Evolutionary conservation across 2,329 filamentous ascomycete genomes (phyloP).

Genomic region (Clarireedia hainanense): DNA sequence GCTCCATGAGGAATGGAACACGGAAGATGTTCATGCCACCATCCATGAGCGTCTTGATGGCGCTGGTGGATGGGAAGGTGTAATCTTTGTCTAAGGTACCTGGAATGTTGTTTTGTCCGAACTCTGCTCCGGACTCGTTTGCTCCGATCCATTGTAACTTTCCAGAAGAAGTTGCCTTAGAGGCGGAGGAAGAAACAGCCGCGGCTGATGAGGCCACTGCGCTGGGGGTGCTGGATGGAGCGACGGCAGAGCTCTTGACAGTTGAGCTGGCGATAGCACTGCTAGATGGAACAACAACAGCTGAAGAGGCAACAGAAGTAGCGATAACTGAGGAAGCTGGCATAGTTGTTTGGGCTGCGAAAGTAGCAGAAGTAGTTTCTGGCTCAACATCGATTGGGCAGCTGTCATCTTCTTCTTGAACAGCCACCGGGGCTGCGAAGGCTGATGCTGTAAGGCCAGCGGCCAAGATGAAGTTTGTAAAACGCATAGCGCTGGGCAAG

Average conservation of each 20-base stretch:
- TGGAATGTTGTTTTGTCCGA: constrained; percentile 47
- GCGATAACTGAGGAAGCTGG: background rate
- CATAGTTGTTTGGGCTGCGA: background rate
- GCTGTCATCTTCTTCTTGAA: constrained; percentile 1
- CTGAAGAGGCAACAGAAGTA: background rate
- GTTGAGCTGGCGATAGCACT: background rate
- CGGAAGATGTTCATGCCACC: constrained; percentile 10
- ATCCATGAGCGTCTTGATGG: constrained; percentile 8
- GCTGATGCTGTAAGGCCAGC: constrained; percentile 7
- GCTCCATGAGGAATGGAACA: constrained; percentile 44
- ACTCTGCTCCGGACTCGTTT: constrained; percentile 51
- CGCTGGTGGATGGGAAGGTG: constrained; percentile 45
- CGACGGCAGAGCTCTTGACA: background rate
- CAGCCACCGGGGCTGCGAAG: constrained; percentile 9
- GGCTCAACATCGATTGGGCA: constrained; percentile 1
- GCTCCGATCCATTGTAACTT: constrained; percentile 18
- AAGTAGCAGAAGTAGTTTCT: background rate
- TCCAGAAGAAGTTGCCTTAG: background rate
- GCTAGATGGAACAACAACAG: background rate
- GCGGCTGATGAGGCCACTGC: background rate
- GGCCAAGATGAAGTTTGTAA: constrained; percentile 4
- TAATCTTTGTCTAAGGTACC: constrained; percentile 50
- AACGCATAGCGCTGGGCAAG: constrained; percentile 4
- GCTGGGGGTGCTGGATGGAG: background rate
- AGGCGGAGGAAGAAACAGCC: background rate